phyloP scores from a whole-genome alignment of 805 yeast species.

The Nakazawaea wyomingensis region DNA sequence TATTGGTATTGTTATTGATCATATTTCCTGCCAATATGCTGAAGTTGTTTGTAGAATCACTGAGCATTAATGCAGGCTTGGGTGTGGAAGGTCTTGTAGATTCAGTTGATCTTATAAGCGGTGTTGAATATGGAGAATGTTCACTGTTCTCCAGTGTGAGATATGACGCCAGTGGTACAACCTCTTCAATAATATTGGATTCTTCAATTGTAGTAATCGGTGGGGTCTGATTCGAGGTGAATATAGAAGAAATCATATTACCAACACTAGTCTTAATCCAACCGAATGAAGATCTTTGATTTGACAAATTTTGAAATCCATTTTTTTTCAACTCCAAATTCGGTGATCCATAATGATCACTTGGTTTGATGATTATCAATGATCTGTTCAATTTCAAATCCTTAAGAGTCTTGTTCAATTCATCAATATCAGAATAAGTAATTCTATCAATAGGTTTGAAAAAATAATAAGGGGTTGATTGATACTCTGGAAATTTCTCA shows the following conservation, averaged over 20 bases:
- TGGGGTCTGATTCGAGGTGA: neutral
- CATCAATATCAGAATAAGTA: constrained; percentile 59
- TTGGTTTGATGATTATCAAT: constrained; percentile 67
- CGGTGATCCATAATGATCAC: constrained; percentile 17
- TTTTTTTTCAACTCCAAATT: constrained; percentile 4
- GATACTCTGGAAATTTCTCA: constrained; percentile 39
- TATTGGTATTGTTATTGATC: constrained; percentile 1
- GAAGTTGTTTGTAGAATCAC: constrained; percentile 21
- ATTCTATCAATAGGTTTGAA: constrained; percentile 53
- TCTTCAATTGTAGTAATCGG: neutral
- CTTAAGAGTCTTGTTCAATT: constrained; percentile 41
- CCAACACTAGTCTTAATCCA: constrained; percentile 13
- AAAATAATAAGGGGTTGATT: constrained; percentile 44
- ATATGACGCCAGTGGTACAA: neutral
- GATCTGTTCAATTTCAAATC: constrained; percentile 61
- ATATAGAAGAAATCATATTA: constrained; percentile 8
- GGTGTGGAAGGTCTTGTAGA: constrained; percentile 11
- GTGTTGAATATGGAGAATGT: constrained; percentile 7
- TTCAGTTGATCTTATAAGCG: constrained; percentile 8
- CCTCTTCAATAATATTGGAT: neutral
- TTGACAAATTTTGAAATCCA: constrained; percentile 6
- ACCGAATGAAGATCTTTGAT: constrained; percentile 4
- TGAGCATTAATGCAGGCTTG: constrained; percentile 17
- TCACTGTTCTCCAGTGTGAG: constrained; percentile 2
- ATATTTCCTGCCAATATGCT: constrained; percentile 13